These are phyloP conservation scores for Kwoniella sp. DNA, from an alignment of 768 basidiomycete genomes.

Conservation along the genomic window DNA sequence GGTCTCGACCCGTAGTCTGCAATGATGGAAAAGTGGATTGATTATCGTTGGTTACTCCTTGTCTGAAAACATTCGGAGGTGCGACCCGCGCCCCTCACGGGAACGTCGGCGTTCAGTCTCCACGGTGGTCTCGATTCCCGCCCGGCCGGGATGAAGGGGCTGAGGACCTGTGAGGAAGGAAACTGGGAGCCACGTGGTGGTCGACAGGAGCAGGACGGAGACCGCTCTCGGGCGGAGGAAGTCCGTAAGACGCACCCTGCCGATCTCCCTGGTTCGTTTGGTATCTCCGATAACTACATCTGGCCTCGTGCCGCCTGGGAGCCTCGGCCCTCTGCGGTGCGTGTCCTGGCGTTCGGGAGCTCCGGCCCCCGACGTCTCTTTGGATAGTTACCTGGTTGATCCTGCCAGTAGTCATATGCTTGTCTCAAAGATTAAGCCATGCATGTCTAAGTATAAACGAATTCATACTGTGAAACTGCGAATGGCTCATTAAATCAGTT, in stretches of 20 bases:
- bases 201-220: conserved; percentile 13
- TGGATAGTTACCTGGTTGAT: conserved; percentile 76
- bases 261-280: conserved; percentile 1
- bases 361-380: conserved; percentile 19
- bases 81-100: conserved; percentile 34
- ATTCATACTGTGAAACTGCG: conserved; percentile 71
- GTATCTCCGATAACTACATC: conserved; percentile 11
- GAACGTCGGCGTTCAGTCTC: conserved; percentile 47
- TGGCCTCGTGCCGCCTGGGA: too few relatives aligned
- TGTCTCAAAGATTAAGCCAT: conserved; percentile 80
- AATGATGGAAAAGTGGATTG: conserved; percentile 48
- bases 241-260: conserved; percentile 2
- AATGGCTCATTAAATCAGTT: conserved; percentile 81
- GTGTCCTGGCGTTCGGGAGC: background rate
- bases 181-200: conserved; percentile 51
- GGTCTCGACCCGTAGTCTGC: conserved; percentile 15
- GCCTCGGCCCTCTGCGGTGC: too few relatives aligned
- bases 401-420: conserved; percentile 80
- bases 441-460: conserved; percentile 75
- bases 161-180: conserved; percentile 56
- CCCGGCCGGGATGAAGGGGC: conserved; percentile 46
- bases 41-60: conserved; percentile 51
- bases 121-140: conserved; percentile 48
- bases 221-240: too few relatives aligned
- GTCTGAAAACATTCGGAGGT: conserved; percentile 51